A percentile compares a stretch with the other conserved stretches of the same genome.
Conservation (phyloP, 1,284 basidiomycete species). For the Malassezia psittaci region DNA sequence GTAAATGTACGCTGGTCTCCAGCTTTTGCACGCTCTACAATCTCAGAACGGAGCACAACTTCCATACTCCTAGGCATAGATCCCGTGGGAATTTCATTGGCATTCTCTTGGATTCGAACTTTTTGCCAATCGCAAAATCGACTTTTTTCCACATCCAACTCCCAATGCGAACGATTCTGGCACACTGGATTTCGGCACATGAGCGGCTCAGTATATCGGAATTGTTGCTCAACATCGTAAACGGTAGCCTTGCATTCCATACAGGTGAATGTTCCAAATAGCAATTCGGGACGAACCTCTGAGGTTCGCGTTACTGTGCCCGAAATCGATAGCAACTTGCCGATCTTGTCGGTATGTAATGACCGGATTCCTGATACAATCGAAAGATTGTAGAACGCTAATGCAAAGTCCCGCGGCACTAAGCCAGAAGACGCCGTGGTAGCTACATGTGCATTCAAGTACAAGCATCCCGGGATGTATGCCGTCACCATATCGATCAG, state of each 20-base stretch:
- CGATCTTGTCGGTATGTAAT: slow-evolving; percentile 52
- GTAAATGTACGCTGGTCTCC: slow-evolving; percentile 98
- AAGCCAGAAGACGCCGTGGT: slow-evolving; percentile 62
- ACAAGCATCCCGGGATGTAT: slow-evolving; percentile 83
- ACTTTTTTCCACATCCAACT: slow-evolving; percentile 87
- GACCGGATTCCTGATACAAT: slow-evolving; percentile 91
- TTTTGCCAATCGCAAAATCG: slow-evolving; percentile 99
- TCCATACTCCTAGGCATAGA: slow-evolving; percentile 78
- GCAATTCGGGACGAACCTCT: slow-evolving; percentile 88
- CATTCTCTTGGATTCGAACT: slow-evolving; percentile 96
- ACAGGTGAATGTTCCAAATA: slow-evolving; percentile 88
- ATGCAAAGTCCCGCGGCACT: slow-evolving; percentile 80
- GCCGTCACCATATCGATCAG: slow-evolving; percentile 77
- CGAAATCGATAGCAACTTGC: slow-evolving; percentile 37
- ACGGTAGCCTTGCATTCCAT: slow-evolving; percentile 74
- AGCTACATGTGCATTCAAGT: slow-evolving; percentile 60
- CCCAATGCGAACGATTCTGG: slow-evolving; percentile 79
- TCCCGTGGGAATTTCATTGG: slow-evolving; percentile 95
- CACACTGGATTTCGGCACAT: slow-evolving; percentile 88
- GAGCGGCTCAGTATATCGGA: slow-evolving; percentile 97
- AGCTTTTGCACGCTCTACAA: slow-evolving; percentile 94
- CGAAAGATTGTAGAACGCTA: slow-evolving; percentile 93
- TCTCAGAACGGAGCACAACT: slow-evolving; percentile 84
- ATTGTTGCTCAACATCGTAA: slow-evolving; percentile 96
- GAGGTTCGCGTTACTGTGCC: slow-evolving; percentile 77